Percentiles rank a stretch among this genome's conserved stretches.
Conservation (phyloP, 2,329 filamentous ascomycete species). For the Colletotrichum tanaceti region DNA sequence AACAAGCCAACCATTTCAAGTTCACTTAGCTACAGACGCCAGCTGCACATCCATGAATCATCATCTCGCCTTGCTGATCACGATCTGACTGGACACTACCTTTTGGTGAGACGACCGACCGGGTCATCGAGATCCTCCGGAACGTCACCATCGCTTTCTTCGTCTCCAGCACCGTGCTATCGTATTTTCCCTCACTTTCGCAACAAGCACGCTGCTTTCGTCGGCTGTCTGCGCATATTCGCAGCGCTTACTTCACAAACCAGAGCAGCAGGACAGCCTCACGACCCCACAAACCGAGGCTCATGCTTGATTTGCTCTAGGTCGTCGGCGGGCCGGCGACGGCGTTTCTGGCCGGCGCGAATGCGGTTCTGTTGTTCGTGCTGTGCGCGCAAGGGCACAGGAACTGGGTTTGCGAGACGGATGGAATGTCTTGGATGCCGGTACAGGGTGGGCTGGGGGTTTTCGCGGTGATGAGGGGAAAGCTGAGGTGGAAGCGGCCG, state of each 20-base stretch:
- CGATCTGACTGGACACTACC: slow-evolving; percentile 21
- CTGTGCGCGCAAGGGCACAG: slow-evolving; percentile 6
- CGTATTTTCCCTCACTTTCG: slow-evolving; percentile 48
- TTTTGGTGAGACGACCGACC: slow-evolving; percentile 50
- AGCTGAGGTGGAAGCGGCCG: background rate
- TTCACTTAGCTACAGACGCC: background rate
- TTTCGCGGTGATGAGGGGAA: slow-evolving; percentile 30
- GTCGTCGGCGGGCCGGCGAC: slow-evolving; percentile 29
- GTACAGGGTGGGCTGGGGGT: slow-evolving; percentile 1
- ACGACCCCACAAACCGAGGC: background rate
- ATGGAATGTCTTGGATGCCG: no score
- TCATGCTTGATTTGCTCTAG: slow-evolving; percentile 15
- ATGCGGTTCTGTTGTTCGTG: slow-evolving; percentile 1
- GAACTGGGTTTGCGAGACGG: slow-evolving; percentile 15
- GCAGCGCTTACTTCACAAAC: background rate
- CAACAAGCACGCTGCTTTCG: slow-evolving; percentile 41
- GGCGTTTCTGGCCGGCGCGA: slow-evolving; percentile 8
- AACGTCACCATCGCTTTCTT: slow-evolving; percentile 52
- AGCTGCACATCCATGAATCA: slow-evolving; percentile 1
- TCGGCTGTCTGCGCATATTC: slow-evolving; percentile 21
- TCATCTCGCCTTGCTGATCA: background rate
- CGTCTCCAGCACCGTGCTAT: slow-evolving; percentile 48
- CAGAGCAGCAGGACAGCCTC: slow-evolving; percentile 8
- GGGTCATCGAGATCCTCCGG: slow-evolving; percentile 53
- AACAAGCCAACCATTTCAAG: background rate